Base-by-base conservation (phyloP, 768 basidiomycete species). In the Boletus insuetus region DNA sequence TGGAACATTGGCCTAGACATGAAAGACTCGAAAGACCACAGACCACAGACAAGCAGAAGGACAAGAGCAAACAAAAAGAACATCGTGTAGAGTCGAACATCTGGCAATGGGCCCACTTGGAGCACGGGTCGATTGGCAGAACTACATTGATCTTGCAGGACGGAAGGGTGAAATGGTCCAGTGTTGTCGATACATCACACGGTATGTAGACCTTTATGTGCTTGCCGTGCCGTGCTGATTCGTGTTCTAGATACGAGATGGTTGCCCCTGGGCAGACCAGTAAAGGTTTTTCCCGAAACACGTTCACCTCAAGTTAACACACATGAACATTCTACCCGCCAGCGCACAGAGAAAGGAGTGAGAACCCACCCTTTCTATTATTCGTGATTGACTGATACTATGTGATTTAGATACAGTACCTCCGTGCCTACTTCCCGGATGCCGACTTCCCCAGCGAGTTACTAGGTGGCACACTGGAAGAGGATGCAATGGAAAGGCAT, bases 1-100 rank as follows among this genome's bases (percentile, higher is more conserved):
- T 90, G 87, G 84, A 85, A 70, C 77, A 75, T 70, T 89, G 87
- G 87, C 87, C 86, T 38, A 71, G 76, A 65, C 77, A 81, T 76
- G 71, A 77, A 63, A 74, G 74, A 69, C 61, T 51, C 40, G 64
- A 67, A 55, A 59, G 37, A 40, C 40, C 56, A 55, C 57, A 52
- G 35, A 43, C 38, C 40, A 69, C 67, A 47, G 62, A 69, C 54
- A 69, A 73, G 52, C 14, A 52, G 9, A 47, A 55, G 4, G 49
- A 31, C 37, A 54, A 54, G 24, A 51, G 39, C 8, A 57, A 59
- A 43, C 54, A 56, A 53, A 77, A 77, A 54, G 59, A 56, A 54
- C 68, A 71, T 58, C 62, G 56, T 60, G 54, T 56, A 49, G 59
- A 58, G n/a, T 46, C 67, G 49, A 67, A 66, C 32, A 64, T 62